Percentiles rank a stretch among this genome's conserved stretches.
phyloP scores from a whole-genome alignment of 2,329 filamentous ascomycete genomes.

The Cordyceps sp. region DNA sequence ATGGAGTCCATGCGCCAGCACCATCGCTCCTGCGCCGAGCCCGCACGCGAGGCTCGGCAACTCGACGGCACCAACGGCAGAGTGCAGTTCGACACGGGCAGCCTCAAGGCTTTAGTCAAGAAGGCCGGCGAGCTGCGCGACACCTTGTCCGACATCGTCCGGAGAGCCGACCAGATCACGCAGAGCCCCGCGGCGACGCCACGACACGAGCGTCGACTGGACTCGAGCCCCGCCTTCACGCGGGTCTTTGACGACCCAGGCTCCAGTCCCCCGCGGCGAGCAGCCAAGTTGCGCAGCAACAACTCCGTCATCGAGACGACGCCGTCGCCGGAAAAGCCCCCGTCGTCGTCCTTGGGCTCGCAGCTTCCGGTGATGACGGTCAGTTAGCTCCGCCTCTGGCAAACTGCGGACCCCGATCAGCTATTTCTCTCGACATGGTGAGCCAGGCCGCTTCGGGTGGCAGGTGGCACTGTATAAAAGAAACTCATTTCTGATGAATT shows the following conservation, averaged over 20 bases:
- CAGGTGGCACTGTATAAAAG: constrained; percentile 11
- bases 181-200: constrained; percentile 37
- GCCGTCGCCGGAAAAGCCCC: constrained; percentile 33
- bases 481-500: constrained; percentile 9
- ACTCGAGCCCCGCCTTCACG: constrained; percentile 51
- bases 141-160: constrained; percentile 40
- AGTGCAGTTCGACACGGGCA: constrained; percentile 52
- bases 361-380: constrained; percentile 52
- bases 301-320: constrained; percentile 30
- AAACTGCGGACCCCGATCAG: too few relatives aligned
- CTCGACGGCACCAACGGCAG: constrained; percentile 26
- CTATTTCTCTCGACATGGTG: too few relatives aligned
- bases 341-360: constrained; percentile 29
- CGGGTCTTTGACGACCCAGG: constrained; percentile 47
- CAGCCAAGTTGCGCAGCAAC: constrained; percentile 34
- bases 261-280: constrained; percentile 33
- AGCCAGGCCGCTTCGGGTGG: neutral
- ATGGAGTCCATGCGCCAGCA: constrained; percentile 49
- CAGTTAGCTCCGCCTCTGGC: too few relatives aligned
- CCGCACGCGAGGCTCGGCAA: constrained; percentile 13
- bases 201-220: constrained; percentile 24
- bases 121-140: constrained; percentile 43
- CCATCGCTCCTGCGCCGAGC: constrained; percentile 11
- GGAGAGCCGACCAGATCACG: constrained; percentile 39
- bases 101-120: constrained; percentile 48